These are phyloP conservation scores for Talaromyces albobiverticillius DNA, from an alignment of 2,329 filamentous ascomycete genomes.

Conservation along the genomic window DNA sequence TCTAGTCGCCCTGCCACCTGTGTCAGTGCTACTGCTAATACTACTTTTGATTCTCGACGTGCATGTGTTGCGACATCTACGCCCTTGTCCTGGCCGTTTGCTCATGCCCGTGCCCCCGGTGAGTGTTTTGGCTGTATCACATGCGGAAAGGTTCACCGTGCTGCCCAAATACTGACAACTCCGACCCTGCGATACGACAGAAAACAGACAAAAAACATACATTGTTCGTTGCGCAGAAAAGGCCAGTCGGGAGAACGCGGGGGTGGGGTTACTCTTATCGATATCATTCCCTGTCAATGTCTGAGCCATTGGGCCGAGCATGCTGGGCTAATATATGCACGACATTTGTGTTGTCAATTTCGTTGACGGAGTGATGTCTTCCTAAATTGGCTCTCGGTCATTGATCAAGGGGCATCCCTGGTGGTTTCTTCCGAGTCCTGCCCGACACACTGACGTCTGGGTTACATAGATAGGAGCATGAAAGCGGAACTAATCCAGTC, in stretches of 20 bases:
- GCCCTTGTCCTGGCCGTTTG: too few species aligned
- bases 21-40: neutral
- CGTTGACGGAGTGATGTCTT: too few species aligned
- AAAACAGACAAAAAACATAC: neutral
- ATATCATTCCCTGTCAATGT: neutral
- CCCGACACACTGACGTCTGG: constrained; percentile 8
- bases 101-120: neutral
- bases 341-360: neutral
- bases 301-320: neutral
- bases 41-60: neutral
- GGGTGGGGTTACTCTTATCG: constrained; percentile 9
- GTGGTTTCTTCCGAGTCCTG: neutral
- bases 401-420: neutral
- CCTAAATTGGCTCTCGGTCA: neutral
- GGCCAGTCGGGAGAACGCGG: constrained; percentile 8
- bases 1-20: neutral
- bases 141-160: constrained; percentile 3
- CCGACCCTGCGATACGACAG: constrained; percentile 12
- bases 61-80: neutral
- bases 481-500: constrained; percentile 8
- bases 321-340: neutral
- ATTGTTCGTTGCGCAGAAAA: neutral
- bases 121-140: constrained; percentile 1
- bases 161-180: constrained; percentile 1
- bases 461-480: constrained; percentile 3